Conservation (phyloP, 257 asterid genomes). For the Nicotiana tabacum region DNA sequence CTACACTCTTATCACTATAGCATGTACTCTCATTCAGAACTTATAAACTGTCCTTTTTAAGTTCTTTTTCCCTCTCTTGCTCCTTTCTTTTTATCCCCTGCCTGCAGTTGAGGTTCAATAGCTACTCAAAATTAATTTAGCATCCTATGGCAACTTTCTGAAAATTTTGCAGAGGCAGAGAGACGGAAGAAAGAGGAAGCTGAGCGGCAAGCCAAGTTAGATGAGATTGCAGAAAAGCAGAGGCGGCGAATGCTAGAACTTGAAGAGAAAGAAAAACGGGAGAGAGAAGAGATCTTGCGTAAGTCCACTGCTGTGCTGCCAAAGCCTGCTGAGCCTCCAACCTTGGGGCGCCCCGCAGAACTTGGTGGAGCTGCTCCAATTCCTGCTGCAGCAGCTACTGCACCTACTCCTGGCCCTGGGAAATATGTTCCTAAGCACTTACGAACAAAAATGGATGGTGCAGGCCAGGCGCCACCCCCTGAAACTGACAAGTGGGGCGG, state of each 20-base stretch:
- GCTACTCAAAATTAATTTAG: background rate
- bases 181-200: constrained; percentile 64
- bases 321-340: constrained; percentile 27
- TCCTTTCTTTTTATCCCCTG: background rate
- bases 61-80: background rate
- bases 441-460: constrained; percentile 25
- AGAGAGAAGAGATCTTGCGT: constrained; percentile 45
- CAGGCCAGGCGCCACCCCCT: constrained; percentile 35
- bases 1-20: background rate
- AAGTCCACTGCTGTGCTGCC: constrained; percentile 23
- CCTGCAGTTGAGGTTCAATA: background rate
- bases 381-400: constrained; percentile 31
- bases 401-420: constrained; percentile 36
- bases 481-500: constrained; percentile 49
- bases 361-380: constrained; percentile 22
- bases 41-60: background rate
- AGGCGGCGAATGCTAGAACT: constrained; percentile 62
- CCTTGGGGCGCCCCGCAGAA: constrained; percentile 31
- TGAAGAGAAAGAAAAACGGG: constrained; percentile 51
- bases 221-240: constrained; percentile 74
- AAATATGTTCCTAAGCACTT: constrained; percentile 49
- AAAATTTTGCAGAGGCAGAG: constrained; percentile 53
- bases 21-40: background rate
- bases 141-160: background rate
- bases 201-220: constrained; percentile 62